A percentile compares a stretch with the other conserved stretches of the same genome.
phyloP scores from a whole-genome alignment of 2,329 filamentous ascomycete species.

The Tolypocladium paradoxum region DNA sequence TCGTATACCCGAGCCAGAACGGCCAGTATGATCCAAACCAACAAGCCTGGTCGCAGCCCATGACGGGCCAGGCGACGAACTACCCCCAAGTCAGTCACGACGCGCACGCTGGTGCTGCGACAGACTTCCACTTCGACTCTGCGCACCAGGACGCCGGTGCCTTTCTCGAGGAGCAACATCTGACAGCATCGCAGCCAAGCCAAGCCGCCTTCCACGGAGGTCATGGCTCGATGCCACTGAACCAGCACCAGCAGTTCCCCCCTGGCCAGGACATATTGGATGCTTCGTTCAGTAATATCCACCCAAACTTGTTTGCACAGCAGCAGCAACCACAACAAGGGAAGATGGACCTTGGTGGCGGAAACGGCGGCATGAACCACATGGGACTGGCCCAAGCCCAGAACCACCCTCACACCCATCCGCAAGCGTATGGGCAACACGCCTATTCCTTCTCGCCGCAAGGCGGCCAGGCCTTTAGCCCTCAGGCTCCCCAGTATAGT shows the following conservation, averaged over 20 bases:
- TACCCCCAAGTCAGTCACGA: slow-evolving; percentile 19
- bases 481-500: slow-evolving; percentile 18
- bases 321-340: slow-evolving; percentile 8
- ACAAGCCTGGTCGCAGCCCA: slow-evolving; percentile 24
- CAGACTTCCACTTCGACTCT: slow-evolving; percentile 24
- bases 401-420: slow-evolving; percentile 17
- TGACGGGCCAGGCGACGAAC: slow-evolving; percentile 18
- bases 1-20: slow-evolving; percentile 20
- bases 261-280: slow-evolving; percentile 24
- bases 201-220: slow-evolving; percentile 19
- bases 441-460: slow-evolving; percentile 23
- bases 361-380: slow-evolving; percentile 12
- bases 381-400: slow-evolving; percentile 18
- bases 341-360: slow-evolving; percentile 17
- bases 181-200: slow-evolving; percentile 17
- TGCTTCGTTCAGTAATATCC: slow-evolving; percentile 24
- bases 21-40: slow-evolving; percentile 28
- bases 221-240: slow-evolving; percentile 20
- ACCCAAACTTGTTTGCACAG: slow-evolving; percentile 26
- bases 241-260: slow-evolving; percentile 20
- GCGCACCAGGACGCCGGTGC: slow-evolving; percentile 17
- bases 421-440: slow-evolving; percentile 21
- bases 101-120: slow-evolving; percentile 17
- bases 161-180: slow-evolving; percentile 16
- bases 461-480: slow-evolving; percentile 20